Evolutionary conservation across 495 filamentous ascomycete genomes (phyloP).

Genomic region (Durotheca rogersii): DNA sequence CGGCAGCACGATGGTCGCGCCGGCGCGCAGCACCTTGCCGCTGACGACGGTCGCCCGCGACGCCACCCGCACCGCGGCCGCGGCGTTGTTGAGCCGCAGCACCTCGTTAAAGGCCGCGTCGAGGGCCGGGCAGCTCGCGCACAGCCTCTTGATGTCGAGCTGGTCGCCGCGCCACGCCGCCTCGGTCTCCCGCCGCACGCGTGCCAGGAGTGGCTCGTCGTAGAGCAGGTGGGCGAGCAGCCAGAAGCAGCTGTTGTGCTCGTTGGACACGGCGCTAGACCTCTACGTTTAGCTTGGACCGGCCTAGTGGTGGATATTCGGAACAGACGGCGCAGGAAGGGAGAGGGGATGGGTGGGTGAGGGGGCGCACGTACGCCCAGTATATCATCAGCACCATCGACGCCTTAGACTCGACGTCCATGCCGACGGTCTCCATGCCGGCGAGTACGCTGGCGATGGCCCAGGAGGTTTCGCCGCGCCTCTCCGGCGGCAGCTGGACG

Average conservation of each 20-base stretch:
- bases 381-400: background rate
- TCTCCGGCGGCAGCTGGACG: background rate
- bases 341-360: too few species aligned
- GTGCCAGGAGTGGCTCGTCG: background rate
- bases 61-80: background rate
- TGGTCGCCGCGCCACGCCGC: background rate
- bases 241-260: background rate
- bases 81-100: background rate
- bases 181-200: background rate
- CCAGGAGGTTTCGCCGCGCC: background rate
- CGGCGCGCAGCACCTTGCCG: background rate
- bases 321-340: too few species aligned
- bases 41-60: background rate
- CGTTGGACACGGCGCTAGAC: conserved; percentile 2
- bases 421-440: background rate
- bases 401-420: background rate
- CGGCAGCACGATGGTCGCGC: background rate
- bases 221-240: background rate
- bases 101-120: background rate
- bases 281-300: too few species aligned
- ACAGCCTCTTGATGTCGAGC: background rate
- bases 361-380: background rate
- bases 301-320: background rate
- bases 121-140: background rate
- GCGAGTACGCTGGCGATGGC: background rate